These are phyloP conservation scores for Clohesyomyces aquaticus DNA, from an alignment of 495 filamentous ascomycete species.

Conservation along the genomic window DNA sequence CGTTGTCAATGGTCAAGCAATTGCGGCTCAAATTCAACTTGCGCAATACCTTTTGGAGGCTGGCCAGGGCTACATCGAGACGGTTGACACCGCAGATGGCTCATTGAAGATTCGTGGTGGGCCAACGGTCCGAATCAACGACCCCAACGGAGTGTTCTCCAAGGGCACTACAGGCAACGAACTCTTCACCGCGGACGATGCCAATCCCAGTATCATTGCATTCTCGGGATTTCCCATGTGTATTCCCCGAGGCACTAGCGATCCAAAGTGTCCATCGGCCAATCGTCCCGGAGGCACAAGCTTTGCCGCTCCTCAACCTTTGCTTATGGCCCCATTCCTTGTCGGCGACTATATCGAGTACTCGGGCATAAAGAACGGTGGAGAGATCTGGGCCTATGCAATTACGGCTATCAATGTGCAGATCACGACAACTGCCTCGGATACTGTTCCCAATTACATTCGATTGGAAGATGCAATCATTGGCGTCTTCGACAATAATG, in stretches of 20 bases:
- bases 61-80: slow-evolving; percentile 47
- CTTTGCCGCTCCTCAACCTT: slow-evolving; percentile 38
- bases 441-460: slow-evolving; percentile 43
- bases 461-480: slow-evolving; percentile 46
- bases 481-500: slow-evolving; percentile 43
- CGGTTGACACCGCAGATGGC: slow-evolving; percentile 43
- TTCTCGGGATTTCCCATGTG: slow-evolving; percentile 54
- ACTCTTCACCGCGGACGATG: slow-evolving; percentile 50
- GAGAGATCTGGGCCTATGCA: slow-evolving; percentile 43
- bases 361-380: slow-evolving; percentile 41
- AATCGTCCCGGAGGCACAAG: slow-evolving; percentile 43
- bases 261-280: slow-evolving; percentile 45
- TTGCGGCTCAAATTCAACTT: slow-evolving; percentile 48
- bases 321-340: slow-evolving; percentile 49
- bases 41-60: slow-evolving; percentile 43
- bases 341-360: slow-evolving; percentile 50
- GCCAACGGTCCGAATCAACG: slow-evolving; percentile 50
- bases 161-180: slow-evolving; percentile 40
- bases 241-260: slow-evolving; percentile 45
- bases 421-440: slow-evolving; percentile 40
- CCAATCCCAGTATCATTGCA: slow-evolving; percentile 48
- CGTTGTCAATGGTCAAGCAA: slow-evolving; percentile 43
- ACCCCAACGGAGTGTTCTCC: slow-evolving; percentile 49
- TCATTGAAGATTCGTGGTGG: slow-evolving; percentile 47
- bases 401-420: slow-evolving; percentile 48